phyloP scores from a whole-genome alignment of 352 stramenopile species.

The Phytophthora litchii region DNA sequence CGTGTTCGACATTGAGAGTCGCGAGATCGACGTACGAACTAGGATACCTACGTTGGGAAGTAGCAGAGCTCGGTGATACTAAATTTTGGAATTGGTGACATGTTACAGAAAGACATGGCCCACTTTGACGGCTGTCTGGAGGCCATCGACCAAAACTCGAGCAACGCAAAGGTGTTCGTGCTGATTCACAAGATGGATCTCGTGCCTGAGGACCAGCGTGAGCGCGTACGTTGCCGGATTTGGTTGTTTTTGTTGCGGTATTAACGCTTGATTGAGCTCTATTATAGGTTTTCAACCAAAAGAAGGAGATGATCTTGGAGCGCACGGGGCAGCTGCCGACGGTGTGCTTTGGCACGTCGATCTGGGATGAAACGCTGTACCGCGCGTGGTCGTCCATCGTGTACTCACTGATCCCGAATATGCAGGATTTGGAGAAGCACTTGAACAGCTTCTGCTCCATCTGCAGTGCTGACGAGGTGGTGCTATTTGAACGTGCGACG shows the following conservation, averaged over 20 bases:
- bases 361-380: slow-evolving; percentile 99
- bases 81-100: slow-evolving; percentile 3
- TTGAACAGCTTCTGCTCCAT: slow-evolving; percentile 97
- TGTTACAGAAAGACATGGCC: slow-evolving; percentile 95
- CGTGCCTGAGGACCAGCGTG: slow-evolving; percentile 87
- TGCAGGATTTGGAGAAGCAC: slow-evolving; percentile 95
- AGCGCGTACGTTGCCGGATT: slow-evolving; percentile 56
- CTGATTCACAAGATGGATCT: slow-evolving; percentile 99
- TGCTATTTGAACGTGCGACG: slow-evolving; percentile 98
- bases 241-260: not conserved
- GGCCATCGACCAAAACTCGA: slow-evolving; percentile 98
- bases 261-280: not conserved
- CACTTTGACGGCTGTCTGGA: slow-evolving; percentile 98
- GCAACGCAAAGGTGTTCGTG: slow-evolving; percentile 98
- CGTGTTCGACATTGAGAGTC: slow-evolving; percentile 98
- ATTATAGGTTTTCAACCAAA: slow-evolving; percentile 93
- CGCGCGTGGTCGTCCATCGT: slow-evolving; percentile 99
- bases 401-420: slow-evolving; percentile 99
- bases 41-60: not conserved
- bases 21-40: slow-evolving; percentile 68
- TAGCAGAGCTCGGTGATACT: slow-evolving; percentile 9
- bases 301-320: slow-evolving; percentile 93
- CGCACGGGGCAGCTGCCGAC: slow-evolving; percentile 88
- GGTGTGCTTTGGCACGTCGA: slow-evolving; percentile 97
- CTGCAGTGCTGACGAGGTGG: slow-evolving; percentile 96